A percentile compares a stretch with the other conserved stretches of the same genome.
Conservation (phyloP, 331 rosid genomes). For the Quercus tomentella region DNA sequence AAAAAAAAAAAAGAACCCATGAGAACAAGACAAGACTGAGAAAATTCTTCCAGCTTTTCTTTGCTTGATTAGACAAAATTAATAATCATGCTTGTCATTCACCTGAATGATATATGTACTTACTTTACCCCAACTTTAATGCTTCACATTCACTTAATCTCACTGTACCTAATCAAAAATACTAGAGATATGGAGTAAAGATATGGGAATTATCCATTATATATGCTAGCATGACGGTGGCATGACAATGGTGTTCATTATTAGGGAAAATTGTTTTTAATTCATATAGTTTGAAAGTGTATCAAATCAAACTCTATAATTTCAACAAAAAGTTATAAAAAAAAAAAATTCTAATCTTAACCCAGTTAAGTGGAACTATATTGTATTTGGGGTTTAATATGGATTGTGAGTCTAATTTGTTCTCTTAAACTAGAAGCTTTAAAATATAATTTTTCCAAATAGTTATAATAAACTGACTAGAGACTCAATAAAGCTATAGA, state of each 20-base stretch:
- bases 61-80: conserved; percentile 52
- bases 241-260: neutral
- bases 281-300: no score
- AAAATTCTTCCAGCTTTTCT: conserved; percentile 15
- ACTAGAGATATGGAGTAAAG: neutral
- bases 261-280: no score
- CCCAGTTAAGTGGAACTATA: no score
- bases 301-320: no score
- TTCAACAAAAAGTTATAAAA: no score
- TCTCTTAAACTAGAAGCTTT: no score
- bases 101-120: conserved; percentile 15
- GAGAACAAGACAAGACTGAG: conserved; percentile 7
- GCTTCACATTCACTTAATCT: conserved; percentile 1
- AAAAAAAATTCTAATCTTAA: no score
- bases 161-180: conserved; percentile 1
- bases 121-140: conserved; percentile 27
- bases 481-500: neutral
- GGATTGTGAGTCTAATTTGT: no score
- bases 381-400: no score
- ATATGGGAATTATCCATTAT: conserved; percentile 8
- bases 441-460: neutral
- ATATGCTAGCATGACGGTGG: conserved; percentile 27
- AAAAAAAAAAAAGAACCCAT: no score
- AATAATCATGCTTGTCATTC: conserved; percentile 32
- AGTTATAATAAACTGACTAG: neutral